These are phyloP conservation scores for Hysterium pulicare DNA, from an alignment of 2,329 filamentous ascomycete genomes.

Conservation along the genomic window DNA sequence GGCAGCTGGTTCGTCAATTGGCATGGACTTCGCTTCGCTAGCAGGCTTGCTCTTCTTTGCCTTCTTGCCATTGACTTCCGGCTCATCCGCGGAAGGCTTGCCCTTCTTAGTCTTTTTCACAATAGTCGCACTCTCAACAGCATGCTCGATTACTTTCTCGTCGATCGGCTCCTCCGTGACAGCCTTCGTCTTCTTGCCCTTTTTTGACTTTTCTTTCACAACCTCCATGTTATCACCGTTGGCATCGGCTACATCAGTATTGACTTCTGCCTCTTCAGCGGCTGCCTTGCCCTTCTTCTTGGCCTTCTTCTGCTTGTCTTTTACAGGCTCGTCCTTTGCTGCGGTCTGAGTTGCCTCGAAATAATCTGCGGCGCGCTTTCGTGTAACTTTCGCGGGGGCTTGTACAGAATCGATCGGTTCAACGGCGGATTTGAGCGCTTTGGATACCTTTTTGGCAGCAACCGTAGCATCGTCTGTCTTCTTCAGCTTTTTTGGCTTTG, in stretches of 20 bases:
- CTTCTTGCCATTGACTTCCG: conserved; percentile 12
- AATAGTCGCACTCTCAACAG: conserved; percentile 1
- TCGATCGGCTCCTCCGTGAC: conserved; percentile 7
- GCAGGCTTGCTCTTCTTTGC: conserved; percentile 9
- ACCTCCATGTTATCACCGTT: conserved; percentile 9
- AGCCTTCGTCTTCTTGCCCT: conserved; percentile 2
- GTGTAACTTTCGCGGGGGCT: conserved; percentile 22
- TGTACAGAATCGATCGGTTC: conserved; percentile 16
- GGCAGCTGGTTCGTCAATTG: too few relatives aligned
- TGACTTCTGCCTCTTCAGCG: conserved; percentile 7
- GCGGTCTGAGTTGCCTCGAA: conserved; percentile 23
- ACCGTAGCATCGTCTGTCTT: conserved; percentile 29
- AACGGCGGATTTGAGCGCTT: conserved; percentile 19
- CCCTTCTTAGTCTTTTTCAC: conserved; percentile 7
- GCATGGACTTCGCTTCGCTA: conserved; percentile 4
- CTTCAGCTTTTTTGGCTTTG: conserved; percentile 39
- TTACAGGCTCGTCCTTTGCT: conserved; percentile 16
- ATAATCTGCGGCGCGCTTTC: conserved; percentile 37
- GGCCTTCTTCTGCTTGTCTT: conserved; percentile 31
- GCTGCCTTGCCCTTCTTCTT: conserved; percentile 36
- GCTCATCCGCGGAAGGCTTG: conserved; percentile 8
- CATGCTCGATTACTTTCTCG: neutral
- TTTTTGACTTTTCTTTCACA: conserved; percentile 5
- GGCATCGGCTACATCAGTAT: conserved; percentile 3
- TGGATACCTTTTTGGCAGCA: conserved; percentile 16